Conservation (phyloP, 371 early-diverging fungal genomes). For the Capillidium rhysosporum region DNA sequence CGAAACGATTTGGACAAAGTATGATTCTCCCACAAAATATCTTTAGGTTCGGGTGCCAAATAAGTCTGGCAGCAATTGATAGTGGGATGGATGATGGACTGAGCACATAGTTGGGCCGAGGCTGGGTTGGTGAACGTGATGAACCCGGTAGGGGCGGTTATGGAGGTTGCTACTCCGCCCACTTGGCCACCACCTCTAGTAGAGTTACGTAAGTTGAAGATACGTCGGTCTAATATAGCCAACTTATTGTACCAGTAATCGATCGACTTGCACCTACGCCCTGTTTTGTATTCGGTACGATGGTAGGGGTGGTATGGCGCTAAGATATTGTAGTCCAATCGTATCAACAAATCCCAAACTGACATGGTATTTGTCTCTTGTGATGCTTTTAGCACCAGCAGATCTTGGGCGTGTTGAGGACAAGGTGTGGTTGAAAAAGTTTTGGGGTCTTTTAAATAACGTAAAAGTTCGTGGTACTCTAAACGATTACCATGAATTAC, state of each 20-base stretch:
- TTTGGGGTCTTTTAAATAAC: background rate
- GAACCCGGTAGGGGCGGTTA: conserved; percentile 33
- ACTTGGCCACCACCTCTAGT: background rate
- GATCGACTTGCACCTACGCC: conserved; percentile 13
- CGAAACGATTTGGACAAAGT: conserved; percentile 27
- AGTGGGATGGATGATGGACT: conserved; percentile 29
- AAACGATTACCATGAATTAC: background rate
- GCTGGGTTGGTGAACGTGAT: conserved; percentile 32
- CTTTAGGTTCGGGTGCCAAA: conserved; percentile 82
- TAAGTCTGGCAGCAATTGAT: conserved; percentile 46
- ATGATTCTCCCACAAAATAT: conserved; percentile 71
- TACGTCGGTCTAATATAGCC: conserved; percentile 15
- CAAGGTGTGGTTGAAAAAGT: background rate
- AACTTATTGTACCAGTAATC: conserved; percentile 18
- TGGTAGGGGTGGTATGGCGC: conserved; percentile 10
- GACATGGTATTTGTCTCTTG: conserved; percentile 2
- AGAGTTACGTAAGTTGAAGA: conserved; percentile 7
- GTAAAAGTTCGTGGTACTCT: background rate
- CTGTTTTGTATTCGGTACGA: conserved; percentile 8
- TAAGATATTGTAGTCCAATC: conserved; percentile 3
- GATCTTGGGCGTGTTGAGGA: background rate
- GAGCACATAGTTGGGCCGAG: conserved; percentile 29
- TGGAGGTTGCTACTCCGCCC: conserved; percentile 14
- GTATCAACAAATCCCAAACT: conserved; percentile 9
- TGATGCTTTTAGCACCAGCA: conserved; percentile 6